Evolutionary conservation across 805 yeast genomes (phyloP).

Genomic region (Yarrowia hollandica): DNA sequence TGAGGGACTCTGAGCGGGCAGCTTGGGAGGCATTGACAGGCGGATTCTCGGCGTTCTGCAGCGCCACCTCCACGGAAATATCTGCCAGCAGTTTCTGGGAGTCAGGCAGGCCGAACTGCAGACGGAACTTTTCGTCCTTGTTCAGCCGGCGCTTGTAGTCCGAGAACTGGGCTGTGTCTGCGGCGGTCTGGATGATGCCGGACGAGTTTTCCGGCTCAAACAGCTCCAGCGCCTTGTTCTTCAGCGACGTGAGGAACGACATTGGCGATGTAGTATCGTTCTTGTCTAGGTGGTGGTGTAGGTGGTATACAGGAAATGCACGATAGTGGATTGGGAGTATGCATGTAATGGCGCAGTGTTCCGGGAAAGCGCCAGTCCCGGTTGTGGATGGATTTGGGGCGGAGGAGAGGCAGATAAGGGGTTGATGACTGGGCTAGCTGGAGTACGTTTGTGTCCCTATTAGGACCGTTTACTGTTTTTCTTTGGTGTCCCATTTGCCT

Average conservation of each 20-base stretch:
- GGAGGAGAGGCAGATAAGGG: no score
- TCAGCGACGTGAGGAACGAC: slow-evolving; percentile 50
- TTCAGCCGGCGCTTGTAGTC: slow-evolving; percentile 48
- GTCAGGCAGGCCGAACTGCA: slow-evolving; percentile 68
- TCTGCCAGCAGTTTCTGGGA: slow-evolving; percentile 66
- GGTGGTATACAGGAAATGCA: background rate
- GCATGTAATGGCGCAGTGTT: slow-evolving; percentile 18
- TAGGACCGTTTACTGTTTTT: no score
- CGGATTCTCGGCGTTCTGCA: slow-evolving; percentile 34
- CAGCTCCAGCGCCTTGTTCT: slow-evolving; percentile 49
- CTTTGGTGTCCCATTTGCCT: no score
- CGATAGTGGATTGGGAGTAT: slow-evolving; percentile 19
- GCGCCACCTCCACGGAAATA: slow-evolving; percentile 60
- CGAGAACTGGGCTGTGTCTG: slow-evolving; percentile 30
- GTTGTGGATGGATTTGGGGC: no score
- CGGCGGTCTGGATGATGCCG: slow-evolving; percentile 27
- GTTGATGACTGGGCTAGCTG: no score
- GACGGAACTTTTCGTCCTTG: slow-evolving; percentile 69
- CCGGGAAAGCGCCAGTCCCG: no score
- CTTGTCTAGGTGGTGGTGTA: background rate
- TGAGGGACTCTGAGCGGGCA: slow-evolving; percentile 33
- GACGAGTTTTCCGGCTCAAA: slow-evolving; percentile 41
- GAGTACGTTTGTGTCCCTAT: no score
- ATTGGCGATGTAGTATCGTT: slow-evolving; percentile 35
- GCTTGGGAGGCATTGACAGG: slow-evolving; percentile 31